Evolutionary conservation across 306 rosid species (phyloP), one percentile per base, ranked within the genome.

Genomic region (Hippophae tibetana): DNA sequence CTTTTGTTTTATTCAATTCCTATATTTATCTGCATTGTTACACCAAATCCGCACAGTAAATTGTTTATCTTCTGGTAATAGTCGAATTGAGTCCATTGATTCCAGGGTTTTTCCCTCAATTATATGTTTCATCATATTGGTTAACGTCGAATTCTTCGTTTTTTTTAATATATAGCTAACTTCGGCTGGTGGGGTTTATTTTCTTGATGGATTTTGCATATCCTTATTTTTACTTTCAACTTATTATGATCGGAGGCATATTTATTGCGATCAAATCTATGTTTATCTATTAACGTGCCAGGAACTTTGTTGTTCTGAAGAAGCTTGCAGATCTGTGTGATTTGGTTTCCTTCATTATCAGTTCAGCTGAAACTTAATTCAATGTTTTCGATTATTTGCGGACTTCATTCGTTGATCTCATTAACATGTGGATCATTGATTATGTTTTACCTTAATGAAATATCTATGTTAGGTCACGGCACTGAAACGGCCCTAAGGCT

Each of bases 331-430:
- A 6, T 12, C 3, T 25, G 47, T 4, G 25, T 9, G 51, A 8
- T 59, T 10, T 9, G 51, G 11, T 13, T 41, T 63, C 8, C 13
- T 42, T 52, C 5, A 52, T 46, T 26, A 12, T n/a, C 31, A 7
- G 12, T 11, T 11, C 1, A 3, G 10, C 44, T 64, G 61, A 60
- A 54, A 13, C 43, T 13, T 8, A 31, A 31, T 31, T 54, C 45
- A 12, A 45, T 64, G 43, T 58, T 67, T 58, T n/a, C 47, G n/a
- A 41, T 51, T 10, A 67, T 59, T 11, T 42, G 72, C 43, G 6
- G 52, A 43, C 65, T 59, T 13, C 72, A 59, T 52, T 67, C 65
- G 13, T 52, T 58, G 58, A 58, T 58, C 13, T 25, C 58, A 42
- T 10, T 52, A 23, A 67, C 52, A 8, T 25, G 47, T 11, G 60